These are phyloP conservation scores for Ganoderma multipileum DNA, from an alignment of 1,284 basidiomycete species.

Conservation along the genomic window DNA sequence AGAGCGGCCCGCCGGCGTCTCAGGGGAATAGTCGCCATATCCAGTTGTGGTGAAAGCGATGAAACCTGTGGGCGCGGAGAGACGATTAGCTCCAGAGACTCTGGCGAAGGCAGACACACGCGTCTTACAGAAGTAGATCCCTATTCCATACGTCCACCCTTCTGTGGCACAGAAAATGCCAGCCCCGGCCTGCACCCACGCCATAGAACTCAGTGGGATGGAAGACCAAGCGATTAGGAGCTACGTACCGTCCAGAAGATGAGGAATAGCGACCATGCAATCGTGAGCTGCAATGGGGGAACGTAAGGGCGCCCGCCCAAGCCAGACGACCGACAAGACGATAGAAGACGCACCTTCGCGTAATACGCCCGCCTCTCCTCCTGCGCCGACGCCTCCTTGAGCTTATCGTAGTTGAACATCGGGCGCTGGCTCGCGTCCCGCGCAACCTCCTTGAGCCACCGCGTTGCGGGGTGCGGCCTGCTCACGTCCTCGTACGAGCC, in stretches of 20 bases:
- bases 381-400: constrained; percentile 34
- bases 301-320: background rate
- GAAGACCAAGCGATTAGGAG: background rate
- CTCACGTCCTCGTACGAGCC: constrained; percentile 8
- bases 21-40: constrained; percentile 72
- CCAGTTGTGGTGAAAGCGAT: constrained; percentile 73
- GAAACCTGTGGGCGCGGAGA: constrained; percentile 44
- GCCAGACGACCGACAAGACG: background rate
- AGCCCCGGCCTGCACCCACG: constrained; percentile 51
- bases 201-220: constrained; percentile 3
- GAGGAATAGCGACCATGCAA: constrained; percentile 58
- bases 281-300: constrained; percentile 39
- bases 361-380: constrained; percentile 56
- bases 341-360: constrained; percentile 49
- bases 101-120: constrained; percentile 17
- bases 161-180: constrained; percentile 63
- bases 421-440: constrained; percentile 24
- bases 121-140: constrained; percentile 76
- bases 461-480: constrained; percentile 26
- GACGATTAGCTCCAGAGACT: constrained; percentile 5
- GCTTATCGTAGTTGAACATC: constrained; percentile 33
- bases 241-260: constrained; percentile 61
- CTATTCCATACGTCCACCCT: constrained; percentile 54
- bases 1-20: constrained; percentile 71
- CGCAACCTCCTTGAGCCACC: constrained; percentile 34